phyloP scores from a whole-genome alignment of 345 rosid species.

The Bruguiera parviflora region DNA sequence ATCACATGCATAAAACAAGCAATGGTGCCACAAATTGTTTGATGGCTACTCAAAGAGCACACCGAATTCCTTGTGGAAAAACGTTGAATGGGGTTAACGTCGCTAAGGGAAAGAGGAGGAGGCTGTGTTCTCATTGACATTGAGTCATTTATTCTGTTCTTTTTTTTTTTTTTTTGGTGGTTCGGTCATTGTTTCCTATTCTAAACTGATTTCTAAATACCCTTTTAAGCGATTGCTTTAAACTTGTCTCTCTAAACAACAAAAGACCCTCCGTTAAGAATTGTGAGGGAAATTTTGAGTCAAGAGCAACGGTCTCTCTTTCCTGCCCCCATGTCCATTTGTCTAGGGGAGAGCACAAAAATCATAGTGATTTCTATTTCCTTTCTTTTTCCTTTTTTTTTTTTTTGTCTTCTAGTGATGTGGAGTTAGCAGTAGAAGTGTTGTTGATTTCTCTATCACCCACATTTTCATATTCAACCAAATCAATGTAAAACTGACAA shows the following conservation, averaged over 20 bases:
- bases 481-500: too few species aligned
- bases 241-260: not conserved
- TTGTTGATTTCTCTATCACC: too few species aligned
- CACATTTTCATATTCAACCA: too few species aligned
- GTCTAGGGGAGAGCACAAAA: not conserved
- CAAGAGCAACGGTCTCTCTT: too few species aligned
- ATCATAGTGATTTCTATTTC: not conserved
- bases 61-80: slow-evolving; percentile 21
- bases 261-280: not conserved
- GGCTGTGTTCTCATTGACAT: slow-evolving; percentile 15
- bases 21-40: slow-evolving; percentile 8
- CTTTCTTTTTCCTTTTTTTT: not conserved
- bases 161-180: not conserved
- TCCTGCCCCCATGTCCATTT: slow-evolving; percentile 16
- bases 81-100: not conserved
- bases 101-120: not conserved
- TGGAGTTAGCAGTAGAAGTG: too few species aligned
- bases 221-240: too few species aligned
- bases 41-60: slow-evolving; percentile 14
- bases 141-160: not conserved
- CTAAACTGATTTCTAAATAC: too few species aligned
- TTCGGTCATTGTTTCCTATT: too few species aligned
- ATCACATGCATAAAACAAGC: slow-evolving; percentile 12
- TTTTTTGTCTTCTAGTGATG: not conserved
- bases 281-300: not conserved